These are phyloP conservation scores for Jaltomata sinuosa DNA, from an alignment of 257 asterid species.

Conservation along the genomic window DNA sequence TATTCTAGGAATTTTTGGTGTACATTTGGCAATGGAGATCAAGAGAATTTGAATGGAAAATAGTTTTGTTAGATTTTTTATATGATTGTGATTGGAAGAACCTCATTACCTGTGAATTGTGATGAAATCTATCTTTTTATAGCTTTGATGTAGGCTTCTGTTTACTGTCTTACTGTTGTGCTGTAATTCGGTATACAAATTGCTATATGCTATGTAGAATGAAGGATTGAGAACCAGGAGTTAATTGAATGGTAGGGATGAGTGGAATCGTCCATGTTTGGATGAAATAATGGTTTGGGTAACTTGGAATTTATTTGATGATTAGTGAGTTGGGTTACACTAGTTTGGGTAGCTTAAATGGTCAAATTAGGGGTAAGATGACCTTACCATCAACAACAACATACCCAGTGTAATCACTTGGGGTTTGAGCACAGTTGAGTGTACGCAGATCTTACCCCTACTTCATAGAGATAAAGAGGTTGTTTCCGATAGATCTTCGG, in stretches of 20 bases:
- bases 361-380: background rate
- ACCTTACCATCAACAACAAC: too few relatives aligned
- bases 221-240: background rate
- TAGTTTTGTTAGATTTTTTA: background rate
- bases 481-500: too few relatives aligned
- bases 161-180: background rate
- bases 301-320: background rate
- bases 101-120: background rate
- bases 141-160: background rate
- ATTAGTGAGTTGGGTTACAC: background rate
- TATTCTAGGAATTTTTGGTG: background rate
- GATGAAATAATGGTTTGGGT: background rate
- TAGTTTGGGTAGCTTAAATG: background rate
- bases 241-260: background rate
- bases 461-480: too few relatives aligned
- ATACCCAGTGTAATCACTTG: too few relatives aligned
- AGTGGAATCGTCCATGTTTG: background rate
- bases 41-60: background rate
- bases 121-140: background rate
- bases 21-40: background rate
- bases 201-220: background rate
- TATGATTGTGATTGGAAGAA: background rate
- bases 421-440: too few relatives aligned
- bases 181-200: background rate
- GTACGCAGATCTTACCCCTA: too few relatives aligned